Percentiles rank a stretch among this genome's conserved stretches.
phyloP scores from a whole-genome alignment of 108 stramenopile species.

The Mediolabrus comicus region DNA sequence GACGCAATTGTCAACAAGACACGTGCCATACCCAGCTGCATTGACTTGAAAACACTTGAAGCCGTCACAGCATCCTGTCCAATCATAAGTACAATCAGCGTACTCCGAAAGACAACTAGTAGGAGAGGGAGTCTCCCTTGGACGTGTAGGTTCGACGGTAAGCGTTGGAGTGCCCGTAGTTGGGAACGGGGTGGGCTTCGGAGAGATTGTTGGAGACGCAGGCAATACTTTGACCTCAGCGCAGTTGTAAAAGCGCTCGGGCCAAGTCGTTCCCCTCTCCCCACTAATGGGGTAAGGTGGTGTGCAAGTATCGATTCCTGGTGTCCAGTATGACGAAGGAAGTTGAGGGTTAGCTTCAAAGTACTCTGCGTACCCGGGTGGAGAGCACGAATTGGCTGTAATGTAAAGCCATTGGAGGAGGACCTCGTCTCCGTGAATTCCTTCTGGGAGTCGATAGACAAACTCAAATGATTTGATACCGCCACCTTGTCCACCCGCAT shows the following conservation, averaged over 20 bases:
- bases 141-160: not conserved
- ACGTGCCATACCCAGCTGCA: not conserved
- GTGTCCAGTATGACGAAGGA: conserved; percentile 16
- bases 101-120: conserved; percentile 5
- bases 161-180: not conserved
- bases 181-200: conserved; percentile 13
- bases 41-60: conserved; percentile 10
- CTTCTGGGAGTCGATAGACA: conserved; percentile 36
- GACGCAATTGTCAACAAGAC: conserved; percentile 6
- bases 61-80: conserved; percentile 7
- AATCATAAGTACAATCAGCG: conserved; percentile 9
- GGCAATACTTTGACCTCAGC: conserved; percentile 17
- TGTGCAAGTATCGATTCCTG: conserved; percentile 19
- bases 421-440: conserved; percentile 47
- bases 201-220: conserved; percentile 9
- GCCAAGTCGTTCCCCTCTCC: conserved; percentile 14
- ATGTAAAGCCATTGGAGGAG: conserved; percentile 56
- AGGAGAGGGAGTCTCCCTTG: not conserved
- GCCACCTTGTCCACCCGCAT: conserved; percentile 43
- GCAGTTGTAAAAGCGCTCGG: conserved; percentile 33
- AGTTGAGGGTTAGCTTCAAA: conserved; percentile 24
- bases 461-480: conserved; percentile 28
- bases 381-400: conserved; percentile 51
- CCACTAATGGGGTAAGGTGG: conserved; percentile 34
- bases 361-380: conserved; percentile 48